Evolutionary conservation across 108 stramenopile genomes (phyloP).

Genomic region (Nitzschia sp.): DNA sequence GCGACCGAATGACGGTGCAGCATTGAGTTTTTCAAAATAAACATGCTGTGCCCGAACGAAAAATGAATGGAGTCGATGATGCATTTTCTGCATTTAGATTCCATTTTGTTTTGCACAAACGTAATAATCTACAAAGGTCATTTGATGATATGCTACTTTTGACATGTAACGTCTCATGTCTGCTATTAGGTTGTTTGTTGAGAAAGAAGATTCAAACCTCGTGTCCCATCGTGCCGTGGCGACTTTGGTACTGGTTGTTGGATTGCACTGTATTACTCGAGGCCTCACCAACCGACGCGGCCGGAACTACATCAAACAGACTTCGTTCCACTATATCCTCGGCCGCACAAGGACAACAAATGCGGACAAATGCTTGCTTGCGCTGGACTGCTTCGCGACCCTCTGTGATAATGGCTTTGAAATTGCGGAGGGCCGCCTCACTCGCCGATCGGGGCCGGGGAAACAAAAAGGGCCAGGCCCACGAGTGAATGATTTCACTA

Average conservation of each 20-base stretch:
- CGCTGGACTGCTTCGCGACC: constrained; percentile 24
- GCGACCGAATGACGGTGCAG: too few species aligned
- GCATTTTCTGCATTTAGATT: too few species aligned
- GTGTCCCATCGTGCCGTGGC: neutral
- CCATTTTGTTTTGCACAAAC: too few species aligned
- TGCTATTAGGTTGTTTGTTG: too few species aligned
- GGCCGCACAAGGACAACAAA: neutral
- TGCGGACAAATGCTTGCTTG: neutral
- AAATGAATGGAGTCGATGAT: too few species aligned
- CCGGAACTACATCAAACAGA: constrained; percentile 37
- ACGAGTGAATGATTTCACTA: constrained; percentile 30
- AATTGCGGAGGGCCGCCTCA: constrained; percentile 38
- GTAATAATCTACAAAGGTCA: too few species aligned
- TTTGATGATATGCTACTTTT: too few species aligned
- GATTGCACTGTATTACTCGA: neutral
- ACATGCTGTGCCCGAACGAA: too few species aligned
- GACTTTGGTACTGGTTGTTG: neutral
- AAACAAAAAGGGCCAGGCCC: constrained; percentile 28
- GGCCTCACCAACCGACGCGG: neutral
- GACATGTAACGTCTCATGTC: too few species aligned
- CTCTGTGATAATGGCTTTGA: constrained; percentile 42
- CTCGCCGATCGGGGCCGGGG: constrained; percentile 33
- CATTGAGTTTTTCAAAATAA: too few species aligned
- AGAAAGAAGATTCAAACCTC: neutral
- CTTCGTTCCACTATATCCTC: constrained; percentile 3